phyloP scores from a whole-genome alignment of 257 asterid species.

The Capsicum pubescens region DNA sequence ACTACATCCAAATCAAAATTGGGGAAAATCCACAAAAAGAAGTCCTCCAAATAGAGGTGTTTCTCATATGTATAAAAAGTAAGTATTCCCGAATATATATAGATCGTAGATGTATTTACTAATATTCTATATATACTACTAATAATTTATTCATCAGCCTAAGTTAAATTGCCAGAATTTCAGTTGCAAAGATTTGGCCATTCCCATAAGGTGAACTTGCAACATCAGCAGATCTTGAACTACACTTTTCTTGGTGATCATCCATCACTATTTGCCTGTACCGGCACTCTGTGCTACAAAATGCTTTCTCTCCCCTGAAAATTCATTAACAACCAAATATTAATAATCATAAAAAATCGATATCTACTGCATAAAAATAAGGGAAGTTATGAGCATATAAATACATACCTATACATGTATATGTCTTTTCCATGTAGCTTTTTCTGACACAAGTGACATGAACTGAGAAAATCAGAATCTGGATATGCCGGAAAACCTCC shows the following conservation, averaged over 20 bases:
- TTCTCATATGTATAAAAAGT: conserved; percentile 26
- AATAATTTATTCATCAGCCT: background rate
- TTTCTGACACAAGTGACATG: conserved; percentile 72
- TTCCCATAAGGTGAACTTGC: conserved; percentile 45
- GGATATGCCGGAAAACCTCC: conserved; percentile 46
- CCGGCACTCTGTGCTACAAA: conserved; percentile 91
- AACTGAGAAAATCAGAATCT: conserved; percentile 66
- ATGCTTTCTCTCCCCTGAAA: conserved; percentile 89
- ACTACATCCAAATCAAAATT: conserved; percentile 39
- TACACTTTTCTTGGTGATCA: conserved; percentile 67
- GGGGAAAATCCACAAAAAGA: background rate
- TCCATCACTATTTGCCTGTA: conserved; percentile 72
- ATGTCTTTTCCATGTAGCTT: conserved; percentile 83
- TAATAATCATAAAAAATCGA: too few relatives aligned
- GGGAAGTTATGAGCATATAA: too few relatives aligned
- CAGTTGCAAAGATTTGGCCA: conserved; percentile 60
- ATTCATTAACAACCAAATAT: background rate
- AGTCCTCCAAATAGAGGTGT: background rate
- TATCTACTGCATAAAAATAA: background rate
- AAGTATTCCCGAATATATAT: conserved; percentile 29
- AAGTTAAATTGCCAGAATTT: conserved; percentile 62
- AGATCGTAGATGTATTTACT: conserved; percentile 25
- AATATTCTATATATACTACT: background rate
- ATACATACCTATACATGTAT: conserved; percentile 83
- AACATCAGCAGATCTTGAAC: conserved; percentile 41